phyloP scores from a whole-genome alignment of 352 stramenopile species.

The Blastocystis sp. region DNA sequence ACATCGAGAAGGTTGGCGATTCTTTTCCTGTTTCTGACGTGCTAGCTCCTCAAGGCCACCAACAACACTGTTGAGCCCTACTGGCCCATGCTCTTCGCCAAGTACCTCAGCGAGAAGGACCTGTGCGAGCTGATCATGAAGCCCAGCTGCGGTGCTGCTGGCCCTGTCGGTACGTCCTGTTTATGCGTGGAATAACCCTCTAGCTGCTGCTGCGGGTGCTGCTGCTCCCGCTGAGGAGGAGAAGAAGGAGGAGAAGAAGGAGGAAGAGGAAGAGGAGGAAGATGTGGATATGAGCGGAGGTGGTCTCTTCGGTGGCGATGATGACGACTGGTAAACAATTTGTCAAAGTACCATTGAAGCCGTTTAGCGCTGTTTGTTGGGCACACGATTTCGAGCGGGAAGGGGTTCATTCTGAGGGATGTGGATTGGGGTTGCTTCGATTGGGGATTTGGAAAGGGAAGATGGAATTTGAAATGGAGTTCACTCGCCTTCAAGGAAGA shows the following conservation, averaged over 20 bases:
- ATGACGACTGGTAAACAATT: conserved; percentile 72
- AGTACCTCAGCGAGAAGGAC: conserved; percentile 81
- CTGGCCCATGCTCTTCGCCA: conserved; percentile 86
- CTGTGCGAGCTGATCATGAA: conserved; percentile 81
- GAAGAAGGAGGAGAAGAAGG: conserved; percentile 80
- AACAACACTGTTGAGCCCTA: conserved; percentile 83
- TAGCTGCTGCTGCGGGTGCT: conserved; percentile 20
- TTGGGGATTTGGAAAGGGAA: too few species aligned
- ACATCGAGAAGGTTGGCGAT: conserved; percentile 28
- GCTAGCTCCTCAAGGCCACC: conserved; percentile 78
- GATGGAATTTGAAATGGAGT: too few species aligned
- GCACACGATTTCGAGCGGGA: too few species aligned
- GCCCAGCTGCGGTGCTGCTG: conserved; percentile 75
- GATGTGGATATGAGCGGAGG: conserved; percentile 55
- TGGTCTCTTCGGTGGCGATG: conserved; percentile 60
- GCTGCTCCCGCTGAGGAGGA: conserved; percentile 78
- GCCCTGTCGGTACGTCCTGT: conserved; percentile 77
- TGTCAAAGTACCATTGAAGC: conserved; percentile 2
- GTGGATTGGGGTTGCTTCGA: too few species aligned
- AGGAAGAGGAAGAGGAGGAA: conserved; percentile 76
- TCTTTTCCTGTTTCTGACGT: neutral
- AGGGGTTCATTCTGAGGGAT: too few species aligned
- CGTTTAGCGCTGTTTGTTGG: conserved; percentile 11
- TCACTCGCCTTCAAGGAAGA: too few species aligned
- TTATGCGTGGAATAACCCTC: neutral